Base-by-base conservation (phyloP, 805 yeast genomes). In the Candida chauliodis region DNA sequence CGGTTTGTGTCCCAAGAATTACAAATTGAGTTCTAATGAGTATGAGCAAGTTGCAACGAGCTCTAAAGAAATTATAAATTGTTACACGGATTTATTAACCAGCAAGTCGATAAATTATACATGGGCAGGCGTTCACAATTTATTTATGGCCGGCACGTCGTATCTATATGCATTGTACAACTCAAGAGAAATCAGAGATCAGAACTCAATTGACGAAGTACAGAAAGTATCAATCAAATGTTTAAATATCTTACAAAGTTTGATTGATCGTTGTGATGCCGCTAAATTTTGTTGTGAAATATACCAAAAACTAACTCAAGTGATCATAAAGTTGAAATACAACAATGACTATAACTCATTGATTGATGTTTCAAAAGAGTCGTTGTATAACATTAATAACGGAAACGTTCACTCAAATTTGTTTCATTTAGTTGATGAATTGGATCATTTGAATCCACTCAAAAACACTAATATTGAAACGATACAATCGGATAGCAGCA, bases 71-170 rank as follows among this genome's bases (percentile, higher is more conserved):
- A 73, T 87, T 24, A 81, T 88, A 37, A 62, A 68, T 23, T 73
- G 80, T 21, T 89, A 85, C 55, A 63, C 73, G 35, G 75, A 73
- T 36, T 61, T 89, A 26, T 75, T 73, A 47, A 57, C 65, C n/a
- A 69, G 69, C 20, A 75, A 75, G 49, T 67, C 76, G 33, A 72
- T 88, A 43, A 87, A 87, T 57, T 89, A 85, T 58, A 86, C 96
- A 0, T 89, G 96, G 96, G 90, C 89, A 2, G 93, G 95, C 0
- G 90, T 87, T 2, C 95, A 88, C 56, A 88, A 87, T 54, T 65
- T 87, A 38, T 87, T 87, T 55, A 82, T 85, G 84, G 90, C 95
- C 0, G 95, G 95, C 1, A 83, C 91, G 19, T 83, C 95, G 1
- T 88, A 79, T 49, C 64, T 89, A 30, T 88, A 84, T 54, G 75